Evolutionary conservation across 1,284 basidiomycete genomes (phyloP).

Genomic region (Tremellales sp.): DNA sequence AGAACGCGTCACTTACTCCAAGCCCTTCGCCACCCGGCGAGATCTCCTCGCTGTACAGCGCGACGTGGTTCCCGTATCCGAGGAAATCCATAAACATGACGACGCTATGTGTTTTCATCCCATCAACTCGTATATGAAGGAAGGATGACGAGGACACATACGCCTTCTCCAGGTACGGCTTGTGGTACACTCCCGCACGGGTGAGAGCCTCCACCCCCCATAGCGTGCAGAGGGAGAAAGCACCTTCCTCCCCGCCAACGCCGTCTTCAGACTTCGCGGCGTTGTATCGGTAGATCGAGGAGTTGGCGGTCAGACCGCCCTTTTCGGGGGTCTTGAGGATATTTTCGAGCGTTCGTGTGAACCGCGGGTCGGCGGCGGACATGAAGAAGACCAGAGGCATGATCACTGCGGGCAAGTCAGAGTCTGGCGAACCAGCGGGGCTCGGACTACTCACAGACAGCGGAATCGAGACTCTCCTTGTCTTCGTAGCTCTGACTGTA

Average conservation of each 20-base stretch:
- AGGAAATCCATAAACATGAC: constrained; percentile 45
- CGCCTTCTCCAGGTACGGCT: constrained; percentile 63
- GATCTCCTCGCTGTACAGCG: constrained; percentile 68
- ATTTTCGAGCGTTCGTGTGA: constrained; percentile 72
- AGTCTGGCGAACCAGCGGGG: neutral
- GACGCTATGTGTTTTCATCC: constrained; percentile 23
- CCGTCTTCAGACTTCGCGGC: constrained; percentile 77
- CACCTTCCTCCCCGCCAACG: constrained; percentile 87
- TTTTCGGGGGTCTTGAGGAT: constrained; percentile 79
- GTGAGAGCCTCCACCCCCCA: constrained; percentile 83
- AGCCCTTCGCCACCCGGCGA: constrained; percentile 48
- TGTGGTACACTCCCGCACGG: constrained; percentile 72
- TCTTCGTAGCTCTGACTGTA: constrained; percentile 52
- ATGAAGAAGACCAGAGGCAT: constrained; percentile 66
- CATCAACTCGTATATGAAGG: constrained; percentile 61
- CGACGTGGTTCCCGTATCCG: constrained; percentile 78
- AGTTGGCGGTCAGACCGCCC: constrained; percentile 79
- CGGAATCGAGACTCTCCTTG: constrained; percentile 50
- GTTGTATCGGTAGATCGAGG: constrained; percentile 59
- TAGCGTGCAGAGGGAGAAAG: constrained; percentile 47
- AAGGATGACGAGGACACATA: constrained; percentile 11
- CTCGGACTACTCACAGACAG: constrained; percentile 40
- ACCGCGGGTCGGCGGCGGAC: constrained; percentile 75
- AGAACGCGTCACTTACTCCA: constrained; percentile 26
- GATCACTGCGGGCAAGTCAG: constrained; percentile 19